Base-by-base conservation (phyloP, 2,329 filamentous ascomycete species). In the Botrytis hyacinthi region DNA sequence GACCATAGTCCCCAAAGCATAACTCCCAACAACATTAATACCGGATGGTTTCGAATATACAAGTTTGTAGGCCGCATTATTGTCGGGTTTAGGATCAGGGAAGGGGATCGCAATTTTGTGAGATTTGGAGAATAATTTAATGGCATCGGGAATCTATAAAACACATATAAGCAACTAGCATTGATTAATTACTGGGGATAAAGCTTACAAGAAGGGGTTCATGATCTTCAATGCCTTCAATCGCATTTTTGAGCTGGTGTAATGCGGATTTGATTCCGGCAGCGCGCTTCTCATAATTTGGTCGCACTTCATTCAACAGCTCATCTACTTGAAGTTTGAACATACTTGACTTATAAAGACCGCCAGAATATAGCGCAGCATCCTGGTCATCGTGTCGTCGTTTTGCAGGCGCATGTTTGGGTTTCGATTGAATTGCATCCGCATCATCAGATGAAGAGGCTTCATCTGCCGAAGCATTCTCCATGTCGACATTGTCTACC, bases 21-120 rank as follows among this genome's bases (percentile, higher is more conserved):
- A 95, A 82, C 95, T 97, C 68, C 96, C 96, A 46, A 95, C 91
- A 37, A 97, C 92, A 79, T 97, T 97, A 82, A 96, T 90, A 77
- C 91, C 90, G 12, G 88, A 83, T 3, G 96, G 95, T 80, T 89
- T 91, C 63, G 87, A 87, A 81, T 94, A 97, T 57, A 91, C 86
- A 70, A 98, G 85, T 79, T 94, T 95, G 83, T 97, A 97, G 70
- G 92, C 92, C 46, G 90, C 90, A 81, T 95, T 91, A 78, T 89
- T 89, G 18, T 88, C 85, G 2, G 95, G 95, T 69, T 86, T 89
- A 29, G 94, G 94, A n/a, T 91, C 87, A 26, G 95, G 94, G 80
- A 94, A 98, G 0, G 96, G 96, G 66, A 97, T 88, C n/a, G 85
- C 82, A 73, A 97, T 87, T 67, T 89, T 89, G 79, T 90, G 86